Evolutionary conservation across 2,329 filamentous ascomycete species (phyloP), one percentile per base, ranked within the genome.

Genomic region (Cordyceps javanica): DNA sequence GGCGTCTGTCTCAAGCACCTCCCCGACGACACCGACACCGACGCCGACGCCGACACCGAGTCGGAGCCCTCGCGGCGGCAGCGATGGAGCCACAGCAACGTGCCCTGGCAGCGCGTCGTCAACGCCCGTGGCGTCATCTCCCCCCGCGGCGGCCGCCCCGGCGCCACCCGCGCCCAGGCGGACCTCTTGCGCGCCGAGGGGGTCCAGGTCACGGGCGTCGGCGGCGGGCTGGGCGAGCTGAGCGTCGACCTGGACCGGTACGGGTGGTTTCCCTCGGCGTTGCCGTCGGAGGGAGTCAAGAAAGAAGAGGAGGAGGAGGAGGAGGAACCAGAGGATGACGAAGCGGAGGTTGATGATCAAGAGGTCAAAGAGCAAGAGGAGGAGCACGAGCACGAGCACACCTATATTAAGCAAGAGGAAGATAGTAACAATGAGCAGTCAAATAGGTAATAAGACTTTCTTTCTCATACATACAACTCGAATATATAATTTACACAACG

Each of bases 71-170:
- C n/a, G n/a, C n/a, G n/a, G n/a, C n/a, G n/a, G n/a, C n/a, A n/a
- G 57, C 77, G 72, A 58, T 95, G 88, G 74, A 87, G 96, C 70
- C 77, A 81, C 59, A 77, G 76, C 25, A 97, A 88, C 62, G 93
- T 97, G 3, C 93, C 93, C 0, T 97, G 93, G 93, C 93, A 97
- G 76, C 80, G 94, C 59, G 90, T 97, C 60, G 88, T 97, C 69
- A 96, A 93, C 70, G 77, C 90, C 14, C 93, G 89, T 72, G 92
- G 93, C 23, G 77, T 84, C 59, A 95, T 97, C 63, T 96, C 91
- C 45, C 89, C 89, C 8, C 83, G 92, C 58, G 81, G 92, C 58
- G 81, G 79, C 26, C 76, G 77, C 45, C 77, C 79, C 2, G 70
- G 74, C 0, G 79, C 76, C 0, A 71, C 77, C 0, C 73, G 68